These are phyloP conservation scores for Ceraceosorus guamensis DNA, from an alignment of 1,284 basidiomycete genomes.

Conservation along the genomic window DNA sequence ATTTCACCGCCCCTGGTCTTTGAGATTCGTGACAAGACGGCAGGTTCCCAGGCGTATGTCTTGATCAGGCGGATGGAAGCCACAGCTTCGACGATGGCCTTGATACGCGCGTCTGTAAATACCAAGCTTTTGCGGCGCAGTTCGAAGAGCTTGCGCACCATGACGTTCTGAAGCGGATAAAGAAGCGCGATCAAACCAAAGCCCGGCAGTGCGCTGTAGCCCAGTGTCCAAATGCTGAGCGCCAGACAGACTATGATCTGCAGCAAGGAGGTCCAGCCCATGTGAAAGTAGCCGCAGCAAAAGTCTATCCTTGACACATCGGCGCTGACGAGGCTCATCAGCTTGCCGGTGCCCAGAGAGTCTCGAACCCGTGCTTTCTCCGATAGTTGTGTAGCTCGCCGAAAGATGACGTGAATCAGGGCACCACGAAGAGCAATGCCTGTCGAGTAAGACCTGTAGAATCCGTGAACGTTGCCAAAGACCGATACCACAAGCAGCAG, in stretches of 20 bases:
- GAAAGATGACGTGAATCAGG: conserved; percentile 20
- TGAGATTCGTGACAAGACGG: conserved; percentile 53
- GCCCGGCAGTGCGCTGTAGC: conserved; percentile 21
- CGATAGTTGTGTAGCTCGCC: conserved; percentile 16
- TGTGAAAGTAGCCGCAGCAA: conserved; percentile 20
- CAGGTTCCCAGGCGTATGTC: conserved; percentile 30
- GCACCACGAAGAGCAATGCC: conserved; percentile 19
- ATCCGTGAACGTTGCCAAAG: conserved; percentile 22
- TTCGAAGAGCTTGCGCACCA: conserved; percentile 21
- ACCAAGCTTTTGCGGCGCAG: conserved; percentile 18
- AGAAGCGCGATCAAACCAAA: conserved; percentile 53
- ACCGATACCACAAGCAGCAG: conserved; percentile 18
- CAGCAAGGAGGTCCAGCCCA: conserved; percentile 20
- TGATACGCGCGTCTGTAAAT: conserved; percentile 16
- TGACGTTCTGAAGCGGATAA: conserved; percentile 20
- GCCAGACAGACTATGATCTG: conserved; percentile 22
- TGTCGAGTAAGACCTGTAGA: conserved; percentile 18
- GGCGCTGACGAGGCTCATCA: conserved; percentile 65
- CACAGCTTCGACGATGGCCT: conserved; percentile 22
- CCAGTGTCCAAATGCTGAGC: conserved; percentile 36
- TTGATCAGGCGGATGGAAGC: conserved; percentile 23
- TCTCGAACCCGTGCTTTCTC: conserved; percentile 11
- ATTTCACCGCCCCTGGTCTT: conserved; percentile 51
- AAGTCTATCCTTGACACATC: conserved; percentile 26
- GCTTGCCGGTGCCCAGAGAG: conserved; percentile 56